Percentiles rank a stretch among this genome's conserved stretches.
Evolutionary conservation across 192 early-diverging fungal species (phyloP).

Genomic region (Jimgerdemannia flammicorona): DNA sequence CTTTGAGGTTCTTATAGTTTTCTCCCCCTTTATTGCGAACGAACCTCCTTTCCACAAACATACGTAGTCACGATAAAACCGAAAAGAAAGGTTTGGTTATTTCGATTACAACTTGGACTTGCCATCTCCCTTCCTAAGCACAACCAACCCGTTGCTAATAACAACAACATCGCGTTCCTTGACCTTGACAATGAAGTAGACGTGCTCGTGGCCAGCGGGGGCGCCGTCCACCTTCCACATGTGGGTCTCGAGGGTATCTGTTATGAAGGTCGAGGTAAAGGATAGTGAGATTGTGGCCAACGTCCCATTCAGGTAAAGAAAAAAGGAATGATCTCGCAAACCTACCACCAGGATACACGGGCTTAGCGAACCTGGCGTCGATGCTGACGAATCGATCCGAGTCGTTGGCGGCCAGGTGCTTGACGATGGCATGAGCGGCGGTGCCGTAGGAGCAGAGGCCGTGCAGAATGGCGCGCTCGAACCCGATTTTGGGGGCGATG

Average conservation of each 20-base stretch:
- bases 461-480: constrained; percentile 71
- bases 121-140: neutral
- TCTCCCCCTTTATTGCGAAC: too few species aligned
- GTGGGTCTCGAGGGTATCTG: constrained; percentile 56
- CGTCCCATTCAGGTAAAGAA: neutral
- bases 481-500: constrained; percentile 62
- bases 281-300: too few species aligned
- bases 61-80: too few species aligned
- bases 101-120: constrained; percentile 25
- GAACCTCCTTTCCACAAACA: too few species aligned
- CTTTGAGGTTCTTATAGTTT: too few species aligned
- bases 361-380: constrained; percentile 60
- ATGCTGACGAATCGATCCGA: constrained; percentile 56
- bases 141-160: constrained; percentile 54
- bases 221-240: constrained; percentile 67
- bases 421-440: constrained; percentile 55
- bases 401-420: constrained; percentile 50
- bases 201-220: constrained; percentile 33
- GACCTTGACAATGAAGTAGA: constrained; percentile 56
- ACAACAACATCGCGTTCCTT: constrained; percentile 58
- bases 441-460: constrained; percentile 63
- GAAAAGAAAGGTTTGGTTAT: too few species aligned
- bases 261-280: too few species aligned
- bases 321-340: neutral
- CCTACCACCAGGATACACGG: constrained; percentile 63